Evolutionary conservation across 1,139 yeast species (phyloP).

Genomic region (Pichia sp.): DNA sequence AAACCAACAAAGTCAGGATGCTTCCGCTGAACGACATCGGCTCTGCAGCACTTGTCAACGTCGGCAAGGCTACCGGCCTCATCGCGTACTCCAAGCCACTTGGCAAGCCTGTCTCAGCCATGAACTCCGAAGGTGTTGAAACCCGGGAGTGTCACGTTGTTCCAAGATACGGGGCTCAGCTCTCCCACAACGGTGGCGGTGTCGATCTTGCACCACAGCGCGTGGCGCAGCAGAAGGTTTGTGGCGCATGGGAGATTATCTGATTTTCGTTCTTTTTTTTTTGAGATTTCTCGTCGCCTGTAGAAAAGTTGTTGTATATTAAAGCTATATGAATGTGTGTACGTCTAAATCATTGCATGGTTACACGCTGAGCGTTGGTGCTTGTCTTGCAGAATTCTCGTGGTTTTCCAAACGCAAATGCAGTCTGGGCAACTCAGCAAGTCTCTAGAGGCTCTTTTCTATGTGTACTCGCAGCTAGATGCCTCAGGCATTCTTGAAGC

Average conservation of each 20-base stretch:
- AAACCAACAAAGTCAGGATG: constrained; percentile 52
- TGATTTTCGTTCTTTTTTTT: constrained; percentile 13
- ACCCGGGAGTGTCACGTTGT: constrained; percentile 85
- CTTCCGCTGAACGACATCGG: constrained; percentile 70
- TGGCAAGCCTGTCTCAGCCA: constrained; percentile 68
- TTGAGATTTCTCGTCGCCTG: neutral
- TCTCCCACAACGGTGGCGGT: constrained; percentile 59
- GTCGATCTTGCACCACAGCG: constrained; percentile 90
- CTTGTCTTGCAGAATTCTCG: constrained; percentile 10
- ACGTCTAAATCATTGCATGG: neutral
- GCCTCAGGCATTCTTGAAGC: constrained; percentile 9
- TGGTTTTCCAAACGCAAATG: constrained; percentile 31
- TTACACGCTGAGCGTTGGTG: too few species aligned
- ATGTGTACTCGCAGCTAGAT: constrained; percentile 12
- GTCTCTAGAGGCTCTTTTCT: constrained; percentile 10
- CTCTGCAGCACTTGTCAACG: constrained; percentile 70
- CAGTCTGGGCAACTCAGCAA: neutral
- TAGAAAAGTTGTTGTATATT: neutral
- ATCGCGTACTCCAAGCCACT: constrained; percentile 85
- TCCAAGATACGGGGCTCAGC: constrained; percentile 82
- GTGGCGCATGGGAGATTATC: constrained; percentile 57
- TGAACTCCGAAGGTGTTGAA: constrained; percentile 28
- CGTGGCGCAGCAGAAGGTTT: constrained; percentile 61
- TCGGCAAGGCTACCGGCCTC: constrained; percentile 68
- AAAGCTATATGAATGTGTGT: neutral